Base-by-base conservation (phyloP, 106 monocot genomes). In the Acorus calamus region DNA sequence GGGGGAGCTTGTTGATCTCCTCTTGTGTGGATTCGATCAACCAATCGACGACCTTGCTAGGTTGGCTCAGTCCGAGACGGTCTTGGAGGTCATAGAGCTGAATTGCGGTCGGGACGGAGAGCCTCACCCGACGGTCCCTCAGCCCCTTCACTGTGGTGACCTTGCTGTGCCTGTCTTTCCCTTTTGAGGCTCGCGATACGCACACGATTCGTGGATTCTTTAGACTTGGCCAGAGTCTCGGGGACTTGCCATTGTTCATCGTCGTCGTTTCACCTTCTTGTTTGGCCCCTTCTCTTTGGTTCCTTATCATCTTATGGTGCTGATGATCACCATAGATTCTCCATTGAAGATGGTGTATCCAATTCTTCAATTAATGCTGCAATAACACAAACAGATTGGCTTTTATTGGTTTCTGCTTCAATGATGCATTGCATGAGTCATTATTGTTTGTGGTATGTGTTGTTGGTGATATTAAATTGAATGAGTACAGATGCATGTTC, bases 81-180 rank as follows among this genome's bases (percentile, higher is more conserved):
- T 93, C 85, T 66, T 93, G 93, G 62, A 93, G 88, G 51, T 88
- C 93, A 59, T 93, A 93, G 12, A 93, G 59, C 49, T 93, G 93
- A 49, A 93, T 89, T 42, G 93, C 93, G 0, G 93, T 93, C 42
- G 71, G 88, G 3, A 89, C 85, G 6, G 93, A 87, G 3, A 92
- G 79, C 53, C 92, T 57, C 0, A 92, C 87, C 6, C 92, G 60
- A 11, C 92, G 41, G 43, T 92, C 87, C 56, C 87, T 68, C 52
- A 92, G 61, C 11, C 92, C 92, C 65, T 71, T 81, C 3, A 83
- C 50, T 0, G 92, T 92, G 8, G 58, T 87, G 6, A 92, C 81
- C 63, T 87, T 92, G 74, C 92, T 92, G 60, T 92, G 92, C 9
- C 92, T 73, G 68, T 92, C 92, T 70, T 92, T 92, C 3, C 87